phyloP scores from a whole-genome alignment of 345 rosid genomes.

The Arabis alpina region DNA sequence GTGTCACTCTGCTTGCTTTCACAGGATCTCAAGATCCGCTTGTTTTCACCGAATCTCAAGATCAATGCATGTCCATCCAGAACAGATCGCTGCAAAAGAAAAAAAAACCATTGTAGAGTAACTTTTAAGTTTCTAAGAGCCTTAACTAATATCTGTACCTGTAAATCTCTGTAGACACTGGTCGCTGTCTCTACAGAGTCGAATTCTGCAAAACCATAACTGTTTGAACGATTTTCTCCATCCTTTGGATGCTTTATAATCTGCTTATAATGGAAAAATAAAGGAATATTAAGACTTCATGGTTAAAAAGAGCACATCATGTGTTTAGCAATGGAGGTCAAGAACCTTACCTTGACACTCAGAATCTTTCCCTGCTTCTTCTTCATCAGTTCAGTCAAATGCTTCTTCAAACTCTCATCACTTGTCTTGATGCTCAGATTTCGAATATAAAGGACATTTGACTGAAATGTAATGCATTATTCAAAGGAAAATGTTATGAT shows the following conservation, averaged over 20 bases:
- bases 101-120: conserved; percentile 1
- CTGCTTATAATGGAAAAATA: conserved; percentile 49
- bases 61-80: conserved; percentile 93
- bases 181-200: conserved; percentile 83
- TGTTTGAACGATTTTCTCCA: conserved; percentile 80
- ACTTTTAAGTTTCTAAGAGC: conserved; percentile 10
- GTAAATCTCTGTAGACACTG: conserved; percentile 65
- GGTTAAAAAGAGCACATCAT: conserved; percentile 3
- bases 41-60: conserved; percentile 58
- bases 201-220: conserved; percentile 91
- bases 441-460: conserved; percentile 80
- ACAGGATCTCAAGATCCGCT: neutral
- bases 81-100: conserved; percentile 65
- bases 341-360: conserved; percentile 73
- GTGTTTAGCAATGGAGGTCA: conserved; percentile 17
- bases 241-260: conserved; percentile 78
- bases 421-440: conserved; percentile 91
- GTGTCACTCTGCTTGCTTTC: conserved; percentile 75
- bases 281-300: conserved; percentile 5
- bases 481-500: conserved; percentile 25
- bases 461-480: conserved; percentile 54
- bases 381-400: conserved; percentile 66
- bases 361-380: conserved; percentile 72
- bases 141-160: conserved; percentile 51
- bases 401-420: conserved; percentile 74